Evolutionary conservation across 2,329 filamentous ascomycete genomes (phyloP), one percentile per base, ranked within the genome.

Genomic region (Blastomyces parvus): DNA sequence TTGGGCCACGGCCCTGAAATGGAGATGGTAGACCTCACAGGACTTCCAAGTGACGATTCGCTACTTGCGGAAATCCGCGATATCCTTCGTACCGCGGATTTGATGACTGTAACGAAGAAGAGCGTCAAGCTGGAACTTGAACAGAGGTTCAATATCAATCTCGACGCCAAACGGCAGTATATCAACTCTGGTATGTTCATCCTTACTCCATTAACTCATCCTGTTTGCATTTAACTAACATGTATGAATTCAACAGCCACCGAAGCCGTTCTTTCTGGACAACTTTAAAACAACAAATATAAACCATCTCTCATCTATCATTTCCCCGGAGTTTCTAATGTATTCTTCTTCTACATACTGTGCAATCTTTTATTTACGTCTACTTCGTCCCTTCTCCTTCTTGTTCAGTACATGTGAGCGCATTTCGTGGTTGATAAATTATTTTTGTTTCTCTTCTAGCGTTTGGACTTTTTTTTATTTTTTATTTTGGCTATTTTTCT

Each of bases 51-150:
- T 66, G 94, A 99, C 69, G 94, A 99, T 72, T 88, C 90, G 13
- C 82, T 99, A 59, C 80, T 99, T 66, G 88, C 91, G 0, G 94
- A 99, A 82, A 99, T 99, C 70, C 85, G 94, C 60, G 91, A 97
- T 72, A 96, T 99, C 67, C 80, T 99, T 66, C 85, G 87, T 69
- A 95, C 89, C 14, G 92, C 91, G 1, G 94, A 99, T 78, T 79
- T 99, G 72, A 99, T 99, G 94, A 92, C 86, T 4, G 90, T 99
- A 53, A 99, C 94, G 68, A 99, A 99, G 86, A 99, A 99, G 85
- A 91, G 89, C 70, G 89, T 99, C 77, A 97, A 97, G 83, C 79
- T 85, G 69, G 94, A 99, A 80, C 80, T 99, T 64, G 94, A 99
- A 82, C 86, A 86, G 71, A 85, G 92, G 66, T 99, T 99, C 72